Evolutionary conservation across 805 yeast species (phyloP), one percentile per base, ranked within the genome.

Genomic region (Hanseniaspora lindneri): DNA sequence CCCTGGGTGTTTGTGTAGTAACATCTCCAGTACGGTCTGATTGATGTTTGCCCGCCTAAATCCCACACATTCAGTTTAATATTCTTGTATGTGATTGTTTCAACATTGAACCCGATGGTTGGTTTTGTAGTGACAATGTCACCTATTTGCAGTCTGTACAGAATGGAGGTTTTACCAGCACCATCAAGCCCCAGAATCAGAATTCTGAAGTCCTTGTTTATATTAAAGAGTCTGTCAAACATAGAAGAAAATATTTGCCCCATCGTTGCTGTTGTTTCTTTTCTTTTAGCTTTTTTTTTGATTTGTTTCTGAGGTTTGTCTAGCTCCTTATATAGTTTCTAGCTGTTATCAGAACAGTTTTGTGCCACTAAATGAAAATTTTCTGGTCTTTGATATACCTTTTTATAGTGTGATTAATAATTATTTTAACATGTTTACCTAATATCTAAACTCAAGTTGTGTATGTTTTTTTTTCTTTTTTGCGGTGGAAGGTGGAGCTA

Each of bases 11-110:
- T 85, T 49, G 89, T 83, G 63, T 88, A 88, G 66, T 88, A 89
- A 64, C 96, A 89, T 59, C 97, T 74, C 97, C 97, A 88, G 66
- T 88, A 88, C 1, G 97, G 96, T 56, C 97, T 73, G 54, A 88
- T 88, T 19, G 92, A 79, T 1, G 96, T 88, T 64, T 88, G 97
- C 1, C 97, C 97, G 54, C 97, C 97, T 53, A 88, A 73, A 68
- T 88, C 97, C 97, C 97, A 88, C 64, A 89, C 94, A 63, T 89
- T 88, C 57, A 88, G 75, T 41, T 94, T 85, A 55, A 88, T 74
- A 64, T 89, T 88, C 57, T 85, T 85, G 63, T 89, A 88, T 44
- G 76, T 79, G 52, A 88, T 69, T 1, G 96, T 88, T 60, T 89
- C 97, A 29, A 88, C 97, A 60, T 88, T 89, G 73, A 88, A 88